Evolutionary conservation across 2,329 filamentous ascomycete genomes (phyloP).

Genomic region (Apiospora aurea): DNA sequence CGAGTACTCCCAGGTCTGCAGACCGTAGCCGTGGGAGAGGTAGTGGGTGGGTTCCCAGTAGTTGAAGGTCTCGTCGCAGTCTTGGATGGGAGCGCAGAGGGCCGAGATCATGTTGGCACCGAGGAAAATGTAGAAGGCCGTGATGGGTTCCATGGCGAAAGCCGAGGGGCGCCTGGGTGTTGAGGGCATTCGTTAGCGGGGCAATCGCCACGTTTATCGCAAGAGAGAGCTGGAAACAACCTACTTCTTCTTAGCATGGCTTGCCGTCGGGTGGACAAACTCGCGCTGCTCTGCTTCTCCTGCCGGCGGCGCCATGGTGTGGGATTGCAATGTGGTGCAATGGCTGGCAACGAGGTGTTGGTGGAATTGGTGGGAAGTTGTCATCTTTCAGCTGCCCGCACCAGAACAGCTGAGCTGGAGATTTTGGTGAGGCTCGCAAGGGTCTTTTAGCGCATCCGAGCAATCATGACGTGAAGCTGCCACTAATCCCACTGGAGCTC

Average conservation of each 20-base stretch:
- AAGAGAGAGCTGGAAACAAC: slow-evolving; percentile 25
- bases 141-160: slow-evolving; percentile 73
- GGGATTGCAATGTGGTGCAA: slow-evolving; percentile 13
- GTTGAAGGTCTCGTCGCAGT: slow-evolving; percentile 99
- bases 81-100: slow-evolving; percentile 87
- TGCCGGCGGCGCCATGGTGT: slow-evolving; percentile 12
- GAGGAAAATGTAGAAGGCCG: slow-evolving; percentile 83
- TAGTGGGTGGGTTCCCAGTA: slow-evolving; percentile 99
- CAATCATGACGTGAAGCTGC: slow-evolving; percentile 16
- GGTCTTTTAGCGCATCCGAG: slow-evolving; percentile 11
- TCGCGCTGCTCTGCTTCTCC: slow-evolving; percentile 12
- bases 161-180: slow-evolving; percentile 54
- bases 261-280: slow-evolving; percentile 30
- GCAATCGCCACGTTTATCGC: slow-evolving; percentile 3
- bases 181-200: slow-evolving; percentile 29
- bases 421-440: slow-evolving; percentile 17
- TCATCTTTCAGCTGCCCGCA: background rate
- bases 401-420: slow-evolving; percentile 7
- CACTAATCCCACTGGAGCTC: background rate
- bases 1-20: slow-evolving; percentile 99
- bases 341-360: background rate
- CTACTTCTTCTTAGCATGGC: slow-evolving; percentile 44
- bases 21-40: slow-evolving; percentile 86
- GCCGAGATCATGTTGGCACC: slow-evolving; percentile 78
- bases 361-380: slow-evolving; percentile 7